Evolutionary conservation across 495 filamentous ascomycete genomes (phyloP), one percentile per base, ranked within the genome.

Genomic region (Achaetomiella virescens): DNA sequence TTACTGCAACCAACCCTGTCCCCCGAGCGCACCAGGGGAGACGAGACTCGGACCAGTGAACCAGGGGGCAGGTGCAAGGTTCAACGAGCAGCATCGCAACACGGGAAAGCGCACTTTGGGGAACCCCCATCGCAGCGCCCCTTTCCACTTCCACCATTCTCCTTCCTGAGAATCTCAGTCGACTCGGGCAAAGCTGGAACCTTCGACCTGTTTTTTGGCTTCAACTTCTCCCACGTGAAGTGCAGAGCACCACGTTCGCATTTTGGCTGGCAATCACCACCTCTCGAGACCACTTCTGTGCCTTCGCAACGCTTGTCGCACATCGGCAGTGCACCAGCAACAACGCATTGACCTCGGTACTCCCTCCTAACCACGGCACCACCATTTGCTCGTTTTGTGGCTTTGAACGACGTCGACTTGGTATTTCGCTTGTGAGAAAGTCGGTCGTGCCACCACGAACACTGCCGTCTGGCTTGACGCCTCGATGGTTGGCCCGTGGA

Each of bases 1-100:
- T 60, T 21, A 62, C 59, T 65, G 57, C 62, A 65, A 47, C 45
- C 45, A 36, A 49, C 56, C 62, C 56, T 60, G 54, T 51, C 52
- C 21, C 33, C 33, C 33, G 40, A 5, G 44, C 29, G 37, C n/a
- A 36, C 36, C 41, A 37, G 49, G 31, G 49, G 27, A 31, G 27
- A 38, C 36, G 31, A 11, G 31, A 38, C 36, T 38, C 27, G 9
- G 4, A 9, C 27, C 27, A 4, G 4, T 9, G 27, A 31, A 31
- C 5, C 27, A 31, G 27, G 27, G 27, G 27, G 4, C 27, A 31
- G n/a, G n/a, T n/a, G n/a, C n/a, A n/a, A n/a, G n/a, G n/a, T n/a
- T n/a, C n/a, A n/a, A n/a, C n/a, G n/a, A n/a, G 46, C 46, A 48
- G 27, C 46, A 48, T 18, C 46, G 29, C 10, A 38, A 5, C 36